Base-by-base conservation (phyloP, 176 grass and related monocot species). In the Bromus sterilis region DNA sequence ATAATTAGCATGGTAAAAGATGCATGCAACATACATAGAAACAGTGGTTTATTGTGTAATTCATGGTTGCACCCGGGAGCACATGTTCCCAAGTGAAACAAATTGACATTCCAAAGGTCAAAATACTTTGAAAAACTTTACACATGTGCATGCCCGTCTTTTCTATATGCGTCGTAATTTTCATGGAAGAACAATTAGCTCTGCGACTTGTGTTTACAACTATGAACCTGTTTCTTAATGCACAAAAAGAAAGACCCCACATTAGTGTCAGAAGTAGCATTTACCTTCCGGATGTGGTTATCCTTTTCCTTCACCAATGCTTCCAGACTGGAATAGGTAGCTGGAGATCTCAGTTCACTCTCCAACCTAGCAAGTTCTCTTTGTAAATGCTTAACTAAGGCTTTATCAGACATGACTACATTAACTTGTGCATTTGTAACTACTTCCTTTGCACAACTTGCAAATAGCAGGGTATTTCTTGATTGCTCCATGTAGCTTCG, bases 381-480 rank as follows among this genome's bases (percentile, higher is more conserved):
- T 88, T 93, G 86, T 29, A 97, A 82, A 80, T 97, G 94, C 80
- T 93, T 97, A 29, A 97, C 91, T 68, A 97, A 60, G 18, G 91
- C 91, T 83, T 93, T 97, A 85, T 97, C 91, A 66, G 94, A 93
- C 90, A 93, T 89, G 67, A 97, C 94, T 29, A 97, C 80, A 72
- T 97, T 97, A 46, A 97, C 94, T 60, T 93, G 86, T 18, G 94
- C 94, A 85, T 93, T 97, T 35, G 94, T 97, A 66, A 91, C 77
- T n/a, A 97, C 94, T 90, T 97, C 91, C 83, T 93, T 97, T 42
- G 94, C 94, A 80, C 94, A 97, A 31, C 86, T 97, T 63, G 91
- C 91, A 66, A 97, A 97, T 18, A 93, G 59, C 24, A 97, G 87
- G 48, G 91, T 91, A 72, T 91, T 97, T 60, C 89, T 93, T 57